These are phyloP conservation scores for Termitomyces sp. DNA, from an alignment of 1,284 basidiomycete species.

Conservation along the genomic window DNA sequence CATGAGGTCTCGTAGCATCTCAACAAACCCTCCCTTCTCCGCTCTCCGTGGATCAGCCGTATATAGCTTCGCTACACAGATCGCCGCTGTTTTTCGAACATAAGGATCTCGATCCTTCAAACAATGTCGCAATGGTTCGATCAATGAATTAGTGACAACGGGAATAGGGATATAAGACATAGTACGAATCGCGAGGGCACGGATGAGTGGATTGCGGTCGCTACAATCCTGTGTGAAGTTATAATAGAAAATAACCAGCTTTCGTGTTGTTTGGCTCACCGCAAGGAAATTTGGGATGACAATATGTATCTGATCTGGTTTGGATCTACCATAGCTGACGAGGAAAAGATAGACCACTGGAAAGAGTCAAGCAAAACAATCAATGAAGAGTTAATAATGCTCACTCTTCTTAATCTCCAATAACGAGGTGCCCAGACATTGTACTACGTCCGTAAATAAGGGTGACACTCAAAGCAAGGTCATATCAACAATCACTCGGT, in stretches of 20 bases:
- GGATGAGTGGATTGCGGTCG: conserved; percentile 88
- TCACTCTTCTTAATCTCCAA: conserved; percentile 99
- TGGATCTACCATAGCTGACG: conserved; percentile 86
- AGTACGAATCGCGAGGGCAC: conserved; percentile 88
- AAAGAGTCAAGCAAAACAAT: neutral
- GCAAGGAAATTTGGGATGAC: conserved; percentile 90
- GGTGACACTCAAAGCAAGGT: conserved; percentile 72
- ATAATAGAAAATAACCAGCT: conserved; percentile 3
- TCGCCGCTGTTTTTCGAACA: conserved; percentile 94
- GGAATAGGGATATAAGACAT: conserved; percentile 95
- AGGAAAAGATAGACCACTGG: conserved; percentile 91
- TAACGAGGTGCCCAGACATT: conserved; percentile 82
- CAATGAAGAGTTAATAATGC: conserved; percentile 19
- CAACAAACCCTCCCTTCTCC: conserved; percentile 82
- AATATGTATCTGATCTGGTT: conserved; percentile 83
- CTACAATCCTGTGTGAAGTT: conserved; percentile 76
- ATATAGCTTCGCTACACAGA: conserved; percentile 90
- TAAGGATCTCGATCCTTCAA: conserved; percentile 90
- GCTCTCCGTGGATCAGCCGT: conserved; percentile 79
- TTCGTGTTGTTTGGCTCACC: conserved; percentile 35
- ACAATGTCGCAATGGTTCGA: conserved; percentile 83
- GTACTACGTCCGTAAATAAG: conserved; percentile 85
- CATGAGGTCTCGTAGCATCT: conserved; percentile 82
- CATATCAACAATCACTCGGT: conserved; percentile 22
- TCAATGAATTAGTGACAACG: conserved; percentile 72